These are phyloP conservation scores for Irpex sp. DNA, from an alignment of 1,284 basidiomycete species.

Conservation along the genomic window DNA sequence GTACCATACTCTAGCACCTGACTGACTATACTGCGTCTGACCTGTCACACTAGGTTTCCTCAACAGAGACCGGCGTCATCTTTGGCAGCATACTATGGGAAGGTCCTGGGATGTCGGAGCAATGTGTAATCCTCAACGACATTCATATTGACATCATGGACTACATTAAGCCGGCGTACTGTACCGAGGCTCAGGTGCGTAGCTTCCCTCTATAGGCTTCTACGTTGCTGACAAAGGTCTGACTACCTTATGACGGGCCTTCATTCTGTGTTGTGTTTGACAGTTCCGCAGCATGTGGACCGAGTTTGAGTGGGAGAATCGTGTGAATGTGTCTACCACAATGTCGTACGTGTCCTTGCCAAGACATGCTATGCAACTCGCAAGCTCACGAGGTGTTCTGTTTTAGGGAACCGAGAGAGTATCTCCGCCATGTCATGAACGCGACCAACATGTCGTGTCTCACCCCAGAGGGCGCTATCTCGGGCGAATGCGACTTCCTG, in stretches of 20 bases:
- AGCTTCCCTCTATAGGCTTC: not conserved
- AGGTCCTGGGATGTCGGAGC: slow-evolving; percentile 82
- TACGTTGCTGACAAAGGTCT: not conserved
- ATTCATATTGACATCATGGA: slow-evolving; percentile 99
- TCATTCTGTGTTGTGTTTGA: not conserved
- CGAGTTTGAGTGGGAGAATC: slow-evolving; percentile 98
- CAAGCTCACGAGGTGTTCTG: not conserved
- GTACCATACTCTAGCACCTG: not conserved
- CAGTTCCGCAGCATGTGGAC: slow-evolving; percentile 98
- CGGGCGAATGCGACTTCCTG: slow-evolving; percentile 91
- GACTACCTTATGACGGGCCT: not conserved
- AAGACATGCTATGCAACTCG: not conserved
- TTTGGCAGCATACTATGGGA: slow-evolving; percentile 99
- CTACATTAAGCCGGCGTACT: slow-evolving; percentile 97
- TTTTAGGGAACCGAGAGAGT: slow-evolving; percentile 71
- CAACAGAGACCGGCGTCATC: slow-evolving; percentile 97
- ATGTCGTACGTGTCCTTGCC: slow-evolving; percentile 55
- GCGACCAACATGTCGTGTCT: slow-evolving; percentile 95
- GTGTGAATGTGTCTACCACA: slow-evolving; percentile 86
- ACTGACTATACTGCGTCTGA: not conserved
- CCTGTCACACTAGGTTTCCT: slow-evolving; percentile 56
- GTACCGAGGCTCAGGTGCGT: slow-evolving; percentile 89
- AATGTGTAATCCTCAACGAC: slow-evolving; percentile 92
- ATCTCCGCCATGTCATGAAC: slow-evolving; percentile 89
- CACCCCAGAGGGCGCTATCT: slow-evolving; percentile 90